A percentile compares a stretch with the other conserved stretches of the same genome.
phyloP scores from a whole-genome alignment of 2,329 filamentous ascomycete genomes.

The Fusarium sublunatum region DNA sequence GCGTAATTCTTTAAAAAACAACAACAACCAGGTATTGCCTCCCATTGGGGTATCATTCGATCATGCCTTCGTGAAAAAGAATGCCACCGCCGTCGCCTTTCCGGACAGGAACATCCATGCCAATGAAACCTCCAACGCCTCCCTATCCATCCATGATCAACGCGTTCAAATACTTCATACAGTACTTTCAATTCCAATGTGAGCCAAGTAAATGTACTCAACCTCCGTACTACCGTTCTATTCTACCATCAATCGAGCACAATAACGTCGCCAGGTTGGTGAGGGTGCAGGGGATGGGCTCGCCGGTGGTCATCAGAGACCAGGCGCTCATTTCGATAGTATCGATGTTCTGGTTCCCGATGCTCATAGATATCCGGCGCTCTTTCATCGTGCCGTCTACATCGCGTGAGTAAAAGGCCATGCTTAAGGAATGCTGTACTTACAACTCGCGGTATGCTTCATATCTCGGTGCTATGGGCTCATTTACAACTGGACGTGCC shows the following conservation, averaged over 20 bases:
- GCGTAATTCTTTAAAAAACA: constrained; percentile 1
- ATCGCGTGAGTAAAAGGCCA: constrained; percentile 26
- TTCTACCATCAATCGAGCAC: constrained; percentile 47
- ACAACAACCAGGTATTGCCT: constrained; percentile 29
- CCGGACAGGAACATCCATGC: constrained; percentile 15
- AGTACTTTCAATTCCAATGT: neutral
- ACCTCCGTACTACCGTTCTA: neutral
- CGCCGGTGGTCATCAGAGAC: constrained; percentile 25
- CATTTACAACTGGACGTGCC: constrained; percentile 26
- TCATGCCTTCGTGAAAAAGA: constrained; percentile 24
- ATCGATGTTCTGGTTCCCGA: constrained; percentile 32
- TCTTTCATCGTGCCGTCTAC: constrained; percentile 31
- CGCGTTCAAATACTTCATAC: constrained; percentile 1
- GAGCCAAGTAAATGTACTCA: neutral
- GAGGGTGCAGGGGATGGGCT: constrained; percentile 36
- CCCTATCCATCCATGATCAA: constrained; percentile 1
- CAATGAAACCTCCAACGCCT: constrained; percentile 32
- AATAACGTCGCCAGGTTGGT: constrained; percentile 47
- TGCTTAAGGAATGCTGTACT: constrained; percentile 14
- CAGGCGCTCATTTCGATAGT: constrained; percentile 28
- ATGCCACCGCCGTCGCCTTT: constrained; percentile 23
- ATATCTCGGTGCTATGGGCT: constrained; percentile 19
- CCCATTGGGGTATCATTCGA: constrained; percentile 42
- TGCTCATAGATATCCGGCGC: constrained; percentile 10
- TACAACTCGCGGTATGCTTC: constrained; percentile 44